A percentile compares a stretch with the other conserved stretches of the same genome.
These are phyloP conservation scores for Acrocalymma vagum DNA, from an alignment of 2,329 filamentous ascomycete species.

Conservation along the genomic window DNA sequence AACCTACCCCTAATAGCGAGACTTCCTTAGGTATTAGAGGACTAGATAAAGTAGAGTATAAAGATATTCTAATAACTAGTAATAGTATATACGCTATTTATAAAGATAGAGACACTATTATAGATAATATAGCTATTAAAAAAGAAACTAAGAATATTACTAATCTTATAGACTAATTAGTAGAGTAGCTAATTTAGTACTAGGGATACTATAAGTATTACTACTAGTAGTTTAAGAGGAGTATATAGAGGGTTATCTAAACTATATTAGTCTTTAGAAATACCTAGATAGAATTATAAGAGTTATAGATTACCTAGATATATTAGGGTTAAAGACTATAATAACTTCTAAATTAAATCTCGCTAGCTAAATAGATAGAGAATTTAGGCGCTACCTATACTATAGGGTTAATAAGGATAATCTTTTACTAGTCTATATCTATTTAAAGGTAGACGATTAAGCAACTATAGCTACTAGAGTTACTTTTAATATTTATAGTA, in stretches of 20 bases:
- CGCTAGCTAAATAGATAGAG: background rate
- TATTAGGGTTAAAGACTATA: constrained; percentile 2
- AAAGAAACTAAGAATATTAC: background rate
- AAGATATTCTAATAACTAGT: background rate
- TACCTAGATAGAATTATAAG: constrained; percentile 2
- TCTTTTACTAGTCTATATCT: background rate
- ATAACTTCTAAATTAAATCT: constrained; percentile 1
- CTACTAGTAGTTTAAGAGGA: constrained; percentile 1
- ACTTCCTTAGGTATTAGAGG: background rate
- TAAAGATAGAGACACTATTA: background rate
- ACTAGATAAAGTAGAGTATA: background rate
- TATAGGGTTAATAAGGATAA: constrained; percentile 1
- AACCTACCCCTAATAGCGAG: background rate
- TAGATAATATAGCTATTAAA: constrained; percentile 3
- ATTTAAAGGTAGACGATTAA: constrained; percentile 1
- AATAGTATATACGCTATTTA: background rate
- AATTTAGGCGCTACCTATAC: constrained; percentile 2
- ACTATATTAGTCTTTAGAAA: constrained; percentile 2
- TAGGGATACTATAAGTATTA: constrained; percentile 1
- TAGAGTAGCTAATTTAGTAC: constrained; percentile 2
- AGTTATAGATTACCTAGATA: background rate
- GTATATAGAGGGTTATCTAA: constrained; percentile 1
- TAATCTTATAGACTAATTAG: constrained; percentile 1
- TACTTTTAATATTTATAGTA: constrained; percentile 3
- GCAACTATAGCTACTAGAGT: background rate